These are phyloP conservation scores for Xylaria acuta DNA, from an alignment of 495 filamentous ascomycete genomes.

Conservation along the genomic window DNA sequence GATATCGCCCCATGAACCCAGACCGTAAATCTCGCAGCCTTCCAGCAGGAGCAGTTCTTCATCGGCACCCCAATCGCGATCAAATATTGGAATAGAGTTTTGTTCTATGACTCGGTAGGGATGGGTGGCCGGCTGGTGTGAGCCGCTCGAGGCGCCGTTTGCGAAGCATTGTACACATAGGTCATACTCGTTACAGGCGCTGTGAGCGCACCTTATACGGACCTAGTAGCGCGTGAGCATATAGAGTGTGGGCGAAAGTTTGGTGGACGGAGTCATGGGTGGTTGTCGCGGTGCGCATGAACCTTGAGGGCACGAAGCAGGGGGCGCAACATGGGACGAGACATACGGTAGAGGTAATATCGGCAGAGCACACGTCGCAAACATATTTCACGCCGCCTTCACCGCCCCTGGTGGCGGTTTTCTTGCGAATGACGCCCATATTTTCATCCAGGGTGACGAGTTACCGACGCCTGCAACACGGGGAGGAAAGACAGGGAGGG, in stretches of 20 bases:
- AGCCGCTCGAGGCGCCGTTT: slow-evolving; percentile 73
- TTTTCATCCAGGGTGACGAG: slow-evolving; percentile 32
- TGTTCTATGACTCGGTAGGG: slow-evolving; percentile 95
- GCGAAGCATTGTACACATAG: slow-evolving; percentile 96
- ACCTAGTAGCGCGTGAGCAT: slow-evolving; percentile 62
- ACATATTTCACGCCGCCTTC: slow-evolving; percentile 95
- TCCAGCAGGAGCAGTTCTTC: slow-evolving; percentile 93
- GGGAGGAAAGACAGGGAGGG: not conserved
- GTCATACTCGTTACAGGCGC: slow-evolving; percentile 89
- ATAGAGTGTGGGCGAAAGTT: not conserved
- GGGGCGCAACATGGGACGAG: slow-evolving; percentile 6
- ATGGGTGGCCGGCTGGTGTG: slow-evolving; percentile 85
- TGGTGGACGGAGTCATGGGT: not conserved
- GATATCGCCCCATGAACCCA: slow-evolving; percentile 97
- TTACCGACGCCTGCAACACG: not conserved
- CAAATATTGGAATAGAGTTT: slow-evolving; percentile 95
- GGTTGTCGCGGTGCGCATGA: not conserved
- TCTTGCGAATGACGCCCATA: slow-evolving; percentile 98
- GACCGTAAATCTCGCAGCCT: slow-evolving; percentile 95
- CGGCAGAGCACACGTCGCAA: slow-evolving; percentile 92
- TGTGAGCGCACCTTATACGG: slow-evolving; percentile 88
- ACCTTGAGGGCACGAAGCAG: not conserved
- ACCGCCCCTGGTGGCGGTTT: slow-evolving; percentile 84
- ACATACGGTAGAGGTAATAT: slow-evolving; percentile 90
- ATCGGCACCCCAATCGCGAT: slow-evolving; percentile 94